A percentile compares a stretch with the other conserved stretches of the same genome.
phyloP scores from a whole-genome alignment of 345 rosid genomes.

The Syzygium jambos region DNA sequence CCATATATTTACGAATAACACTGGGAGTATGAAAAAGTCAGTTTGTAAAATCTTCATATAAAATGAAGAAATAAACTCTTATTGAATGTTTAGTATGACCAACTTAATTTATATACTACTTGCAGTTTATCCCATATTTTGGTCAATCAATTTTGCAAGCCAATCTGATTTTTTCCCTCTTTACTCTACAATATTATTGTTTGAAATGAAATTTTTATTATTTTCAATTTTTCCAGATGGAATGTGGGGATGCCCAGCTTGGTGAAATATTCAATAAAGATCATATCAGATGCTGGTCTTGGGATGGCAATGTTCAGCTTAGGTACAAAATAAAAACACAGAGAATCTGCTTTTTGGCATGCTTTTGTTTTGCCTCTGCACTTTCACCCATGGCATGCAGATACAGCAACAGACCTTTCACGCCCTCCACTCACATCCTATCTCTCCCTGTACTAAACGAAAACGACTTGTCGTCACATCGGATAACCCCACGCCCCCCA shows the following conservation, averaged over 20 bases:
- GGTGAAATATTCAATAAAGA: conserved; percentile 53
- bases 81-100: neutral
- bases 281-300: conserved; percentile 73
- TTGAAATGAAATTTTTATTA: neutral
- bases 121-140: neutral
- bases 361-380: neutral
- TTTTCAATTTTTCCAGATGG: conserved; percentile 29
- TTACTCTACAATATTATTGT: neutral
- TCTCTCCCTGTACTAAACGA: neutral
- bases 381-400: neutral
- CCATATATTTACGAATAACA: neutral
- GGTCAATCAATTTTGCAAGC: neutral
- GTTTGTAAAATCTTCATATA: neutral
- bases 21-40: neutral
- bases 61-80: neutral
- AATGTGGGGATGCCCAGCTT: conserved; percentile 56
- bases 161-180: neutral
- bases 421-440: neutral
- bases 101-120: neutral
- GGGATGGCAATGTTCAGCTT: conserved; percentile 89
- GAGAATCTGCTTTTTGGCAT: neutral
- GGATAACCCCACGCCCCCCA: neutral
- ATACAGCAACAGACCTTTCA: neutral
- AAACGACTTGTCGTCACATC: neutral
- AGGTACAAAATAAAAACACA: conserved; percentile 24